Percentiles rank a stretch among this genome's conserved stretches.
These are phyloP conservation scores for Didymella sp. DNA, from an alignment of 2,329 filamentous ascomycete species.

Conservation along the genomic window DNA sequence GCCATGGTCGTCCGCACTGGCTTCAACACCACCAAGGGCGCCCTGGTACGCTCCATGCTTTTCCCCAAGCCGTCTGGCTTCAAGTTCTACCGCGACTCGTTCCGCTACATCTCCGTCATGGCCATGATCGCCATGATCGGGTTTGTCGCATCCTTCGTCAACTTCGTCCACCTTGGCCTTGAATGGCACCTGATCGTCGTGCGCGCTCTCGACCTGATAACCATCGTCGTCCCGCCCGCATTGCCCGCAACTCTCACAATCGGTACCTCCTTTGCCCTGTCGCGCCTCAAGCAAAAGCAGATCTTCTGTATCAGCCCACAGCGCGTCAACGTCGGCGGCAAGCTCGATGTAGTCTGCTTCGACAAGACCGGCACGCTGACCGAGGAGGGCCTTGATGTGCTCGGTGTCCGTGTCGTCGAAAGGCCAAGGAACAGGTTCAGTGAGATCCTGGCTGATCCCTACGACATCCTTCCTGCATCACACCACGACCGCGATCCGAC, in stretches of 20 bases:
- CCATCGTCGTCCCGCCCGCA: slow-evolving; percentile 94
- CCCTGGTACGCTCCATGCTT: slow-evolving; percentile 94
- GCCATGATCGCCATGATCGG: slow-evolving; percentile 82
- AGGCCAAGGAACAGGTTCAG: slow-evolving; percentile 70
- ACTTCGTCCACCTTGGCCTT: slow-evolving; percentile 84
- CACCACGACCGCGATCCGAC: slow-evolving; percentile 65
- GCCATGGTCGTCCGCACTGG: slow-evolving; percentile 93
- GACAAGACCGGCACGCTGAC: slow-evolving; percentile 99
- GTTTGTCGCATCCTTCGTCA: slow-evolving; percentile 89
- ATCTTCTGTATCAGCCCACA: slow-evolving; percentile 99
- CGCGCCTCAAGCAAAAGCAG: slow-evolving; percentile 81
- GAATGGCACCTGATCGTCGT: slow-evolving; percentile 91
- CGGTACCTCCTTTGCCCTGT: slow-evolving; percentile 92
- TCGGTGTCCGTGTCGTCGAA: slow-evolving; percentile 83
- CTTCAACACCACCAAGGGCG: slow-evolving; percentile 97
- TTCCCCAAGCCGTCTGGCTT: slow-evolving; percentile 98
- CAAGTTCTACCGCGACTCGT: slow-evolving; percentile 98
- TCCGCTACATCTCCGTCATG: slow-evolving; percentile 98
- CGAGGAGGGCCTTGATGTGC: slow-evolving; percentile 92
- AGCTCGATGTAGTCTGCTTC: slow-evolving; percentile 95
- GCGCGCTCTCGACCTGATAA: slow-evolving; percentile 91
- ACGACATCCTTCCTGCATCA: slow-evolving; percentile 63
- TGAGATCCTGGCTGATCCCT: slow-evolving; percentile 73
- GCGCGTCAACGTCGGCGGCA: slow-evolving; percentile 94
- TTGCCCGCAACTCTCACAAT: slow-evolving; percentile 94